phyloP scores from a whole-genome alignment of 208 protist genomes.

The Leishmania martiniquensis region DNA sequence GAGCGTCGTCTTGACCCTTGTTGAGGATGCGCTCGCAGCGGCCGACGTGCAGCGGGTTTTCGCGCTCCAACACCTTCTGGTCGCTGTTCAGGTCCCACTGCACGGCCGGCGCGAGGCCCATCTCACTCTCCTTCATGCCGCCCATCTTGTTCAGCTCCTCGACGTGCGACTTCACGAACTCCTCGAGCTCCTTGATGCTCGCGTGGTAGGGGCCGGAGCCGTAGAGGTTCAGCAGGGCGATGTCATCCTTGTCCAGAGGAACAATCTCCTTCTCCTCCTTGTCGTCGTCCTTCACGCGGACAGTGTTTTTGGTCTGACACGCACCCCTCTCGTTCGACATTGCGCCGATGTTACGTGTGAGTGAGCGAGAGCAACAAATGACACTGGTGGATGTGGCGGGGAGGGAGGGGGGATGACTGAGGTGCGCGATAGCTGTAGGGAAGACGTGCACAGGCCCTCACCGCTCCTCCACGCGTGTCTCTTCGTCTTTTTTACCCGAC shows the following conservation, averaged over 20 bases:
- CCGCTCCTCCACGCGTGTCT: background rate
- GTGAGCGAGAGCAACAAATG: background rate
- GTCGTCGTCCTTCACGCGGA: constrained; percentile 71
- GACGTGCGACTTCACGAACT: constrained; percentile 96
- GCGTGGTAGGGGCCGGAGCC: constrained; percentile 97
- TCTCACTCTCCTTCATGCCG: constrained; percentile 99
- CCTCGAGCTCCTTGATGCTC: constrained; percentile 96
- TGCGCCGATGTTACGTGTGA: background rate
- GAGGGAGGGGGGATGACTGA: background rate
- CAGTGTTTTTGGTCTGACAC: constrained; percentile 81
- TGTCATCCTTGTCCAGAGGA: constrained; percentile 98
- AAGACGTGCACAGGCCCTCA: no score
- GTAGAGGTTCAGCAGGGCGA: constrained; percentile 99
- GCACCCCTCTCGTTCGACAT: constrained; percentile 90
- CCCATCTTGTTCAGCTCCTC: constrained; percentile 96
- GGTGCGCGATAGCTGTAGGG: background rate
- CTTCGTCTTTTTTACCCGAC: background rate
- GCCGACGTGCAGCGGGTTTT: constrained; percentile 98
- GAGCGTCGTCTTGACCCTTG: constrained; percentile 90
- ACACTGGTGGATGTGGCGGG: background rate
- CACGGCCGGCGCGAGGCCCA: constrained; percentile 97
- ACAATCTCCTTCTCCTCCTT: constrained; percentile 92
- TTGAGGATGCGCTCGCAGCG: constrained; percentile 99
- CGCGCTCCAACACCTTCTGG: constrained; percentile 96
- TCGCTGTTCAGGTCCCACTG: constrained; percentile 99